Conservation (phyloP, 2,329 filamentous ascomycete genomes). For the Arthrobotrys sphaeroides region DNA sequence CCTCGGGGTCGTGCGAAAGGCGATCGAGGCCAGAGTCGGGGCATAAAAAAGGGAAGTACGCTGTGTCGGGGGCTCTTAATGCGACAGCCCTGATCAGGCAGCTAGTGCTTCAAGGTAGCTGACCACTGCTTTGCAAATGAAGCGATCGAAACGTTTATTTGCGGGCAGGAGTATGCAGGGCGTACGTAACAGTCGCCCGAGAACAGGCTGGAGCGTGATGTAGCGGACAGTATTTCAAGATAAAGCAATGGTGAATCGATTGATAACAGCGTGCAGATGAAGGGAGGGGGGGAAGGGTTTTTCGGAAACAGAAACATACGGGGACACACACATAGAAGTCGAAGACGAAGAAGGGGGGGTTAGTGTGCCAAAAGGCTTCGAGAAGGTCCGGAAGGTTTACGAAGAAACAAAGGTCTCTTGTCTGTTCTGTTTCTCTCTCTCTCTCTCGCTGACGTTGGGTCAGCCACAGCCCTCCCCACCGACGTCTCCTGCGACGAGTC, state of each 20-base stretch:
- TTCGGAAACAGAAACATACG: conserved; percentile 41
- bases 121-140: conserved; percentile 35
- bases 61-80: conserved; percentile 51
- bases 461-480: conserved; percentile 47
- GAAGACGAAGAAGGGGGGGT: background rate
- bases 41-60: conserved; percentile 45
- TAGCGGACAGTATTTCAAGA: conserved; percentile 43
- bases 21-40: conserved; percentile 33
- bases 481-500: conserved; percentile 46
- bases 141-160: conserved; percentile 49
- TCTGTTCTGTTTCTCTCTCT: too few species aligned
- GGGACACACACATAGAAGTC: background rate
- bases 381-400: conserved; percentile 40
- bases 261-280: conserved; percentile 18
- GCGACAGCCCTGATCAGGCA: conserved; percentile 53
- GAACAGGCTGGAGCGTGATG: conserved; percentile 33
- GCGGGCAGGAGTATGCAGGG: conserved; percentile 42
- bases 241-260: conserved; percentile 43
- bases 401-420: conserved; percentile 13
- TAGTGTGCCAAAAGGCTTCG: conserved; percentile 23
- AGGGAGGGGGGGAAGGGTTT: conserved; percentile 13
- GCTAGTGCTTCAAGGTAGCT: conserved; percentile 51
- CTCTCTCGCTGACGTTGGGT: conserved; percentile 2
- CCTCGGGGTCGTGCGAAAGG: conserved; percentile 36
- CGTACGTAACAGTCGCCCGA: conserved; percentile 23